phyloP scores from a whole-genome alignment of 257 asterid species.

The Solanum appendiculatum region DNA sequence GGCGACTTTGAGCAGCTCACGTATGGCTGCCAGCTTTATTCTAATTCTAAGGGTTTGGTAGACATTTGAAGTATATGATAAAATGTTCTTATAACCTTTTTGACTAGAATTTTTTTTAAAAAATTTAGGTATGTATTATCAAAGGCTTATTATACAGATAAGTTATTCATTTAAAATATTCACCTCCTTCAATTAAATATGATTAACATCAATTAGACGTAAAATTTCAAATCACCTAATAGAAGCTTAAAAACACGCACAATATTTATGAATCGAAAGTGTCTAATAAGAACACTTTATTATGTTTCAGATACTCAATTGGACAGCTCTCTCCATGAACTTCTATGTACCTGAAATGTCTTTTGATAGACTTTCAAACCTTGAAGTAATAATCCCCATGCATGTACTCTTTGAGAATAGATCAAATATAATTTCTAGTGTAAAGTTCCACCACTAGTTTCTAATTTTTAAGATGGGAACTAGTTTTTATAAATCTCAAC shows the following conservation, averaged over 20 bases:
- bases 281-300: background rate
- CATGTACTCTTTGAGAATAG: background rate
- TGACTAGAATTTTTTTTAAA: background rate
- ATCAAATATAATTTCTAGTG: background rate
- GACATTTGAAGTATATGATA: too few species aligned
- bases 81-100: background rate
- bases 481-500: background rate
- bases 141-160: background rate
- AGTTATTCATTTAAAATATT: background rate
- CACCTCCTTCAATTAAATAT: background rate
- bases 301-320: background rate
- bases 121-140: background rate
- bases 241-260: background rate
- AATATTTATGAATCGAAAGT: background rate
- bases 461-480: background rate
- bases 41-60: background rate
- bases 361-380: background rate
- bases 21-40: slow-evolving; percentile 16
- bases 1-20: slow-evolving; percentile 16
- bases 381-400: background rate
- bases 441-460: background rate
- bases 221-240: background rate
- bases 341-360: background rate
- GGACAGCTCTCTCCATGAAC: too few species aligned
- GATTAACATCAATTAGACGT: background rate